Evolutionary conservation across 2,329 filamentous ascomycete genomes (phyloP).

Genomic region (Ascochyta koolunga): DNA sequence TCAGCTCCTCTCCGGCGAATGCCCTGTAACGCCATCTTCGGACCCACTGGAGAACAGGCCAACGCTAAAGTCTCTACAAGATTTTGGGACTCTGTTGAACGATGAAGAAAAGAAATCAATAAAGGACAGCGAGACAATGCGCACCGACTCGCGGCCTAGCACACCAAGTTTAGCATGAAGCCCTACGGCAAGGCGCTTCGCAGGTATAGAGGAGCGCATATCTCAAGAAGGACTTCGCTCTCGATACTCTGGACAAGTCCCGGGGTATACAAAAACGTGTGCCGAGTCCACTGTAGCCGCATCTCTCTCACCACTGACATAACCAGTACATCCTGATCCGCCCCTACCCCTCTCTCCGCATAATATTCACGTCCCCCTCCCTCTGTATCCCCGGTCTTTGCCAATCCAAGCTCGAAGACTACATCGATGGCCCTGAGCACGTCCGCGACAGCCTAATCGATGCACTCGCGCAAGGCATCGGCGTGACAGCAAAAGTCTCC

Average conservation of each 20-base stretch:
- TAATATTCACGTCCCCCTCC: conserved; percentile 54
- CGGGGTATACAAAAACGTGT: conserved; percentile 63
- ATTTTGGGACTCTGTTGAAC: conserved; percentile 40
- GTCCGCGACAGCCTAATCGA: conserved; percentile 58
- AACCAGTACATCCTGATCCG: conserved; percentile 53
- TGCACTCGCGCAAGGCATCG: conserved; percentile 69
- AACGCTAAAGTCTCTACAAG: conserved; percentile 28
- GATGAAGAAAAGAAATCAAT: conserved; percentile 54
- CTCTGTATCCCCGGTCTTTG: conserved; percentile 54
- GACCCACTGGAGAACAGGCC: conserved; percentile 25
- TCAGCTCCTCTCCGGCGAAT: conserved; percentile 49
- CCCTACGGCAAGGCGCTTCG: conserved; percentile 35
- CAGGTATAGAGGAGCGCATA: conserved; percentile 48
- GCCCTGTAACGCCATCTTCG: conserved; percentile 5
- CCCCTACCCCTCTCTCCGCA: conserved; percentile 54
- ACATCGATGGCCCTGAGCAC: conserved; percentile 55
- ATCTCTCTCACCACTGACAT: background rate
- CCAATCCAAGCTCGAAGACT: conserved; percentile 52
- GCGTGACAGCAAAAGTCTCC: conserved; percentile 75
- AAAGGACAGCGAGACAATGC: conserved; percentile 68
- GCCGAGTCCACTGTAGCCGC: conserved; percentile 18
- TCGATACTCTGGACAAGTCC: conserved; percentile 48
- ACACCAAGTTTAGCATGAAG: conserved; percentile 57
- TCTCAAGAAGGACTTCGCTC: conserved; percentile 33
- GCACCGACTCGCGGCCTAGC: conserved; percentile 58